Conservation (phyloP, 1,139 yeast genomes). For the Geotrichum australiense region DNA sequence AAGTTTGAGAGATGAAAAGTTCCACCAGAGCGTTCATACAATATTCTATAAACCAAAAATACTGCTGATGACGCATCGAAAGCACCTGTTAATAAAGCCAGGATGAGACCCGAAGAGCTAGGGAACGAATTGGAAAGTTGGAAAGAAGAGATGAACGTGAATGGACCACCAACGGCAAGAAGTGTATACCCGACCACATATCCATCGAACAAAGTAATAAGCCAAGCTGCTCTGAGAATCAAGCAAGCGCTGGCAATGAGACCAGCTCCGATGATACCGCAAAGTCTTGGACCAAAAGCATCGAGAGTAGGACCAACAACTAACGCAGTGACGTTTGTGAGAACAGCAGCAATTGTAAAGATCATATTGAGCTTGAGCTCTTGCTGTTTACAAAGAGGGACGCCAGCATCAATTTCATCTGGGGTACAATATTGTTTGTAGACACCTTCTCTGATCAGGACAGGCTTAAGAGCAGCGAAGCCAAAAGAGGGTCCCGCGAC, state of each 20-base stretch:
- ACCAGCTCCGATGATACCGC: conserved; percentile 67
- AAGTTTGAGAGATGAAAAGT: conserved; percentile 44
- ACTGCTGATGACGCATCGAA: conserved; percentile 74
- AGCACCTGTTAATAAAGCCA: conserved; percentile 70
- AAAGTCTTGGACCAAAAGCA: conserved; percentile 66
- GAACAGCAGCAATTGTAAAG: conserved; percentile 81
- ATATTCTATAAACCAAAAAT: conserved; percentile 57
- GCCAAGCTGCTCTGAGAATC: conserved; percentile 38
- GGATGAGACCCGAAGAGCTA: conserved; percentile 56
- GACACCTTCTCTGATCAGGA: conserved; percentile 69
- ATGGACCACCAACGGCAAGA: conserved; percentile 78
- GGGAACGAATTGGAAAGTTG: conserved; percentile 73
- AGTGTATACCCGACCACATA: conserved; percentile 57
- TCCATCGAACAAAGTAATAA: conserved; percentile 44
- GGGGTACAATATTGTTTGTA: conserved; percentile 53
- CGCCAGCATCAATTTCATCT: conserved; percentile 23
- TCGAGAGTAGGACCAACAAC: conserved; percentile 77
- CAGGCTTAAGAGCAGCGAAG: conserved; percentile 87
- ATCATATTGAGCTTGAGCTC: conserved; percentile 74
- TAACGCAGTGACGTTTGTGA: conserved; percentile 77
- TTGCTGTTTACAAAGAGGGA: conserved; percentile 54
- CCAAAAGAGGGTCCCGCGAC: conserved; percentile 93
- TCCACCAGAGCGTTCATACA: conserved; percentile 43
- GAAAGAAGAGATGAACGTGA: conserved; percentile 72
- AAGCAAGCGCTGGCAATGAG: conserved; percentile 50